These are phyloP conservation scores for Evansstolkia leycettana DNA, from an alignment of 495 filamentous ascomycete species.

Conservation along the genomic window DNA sequence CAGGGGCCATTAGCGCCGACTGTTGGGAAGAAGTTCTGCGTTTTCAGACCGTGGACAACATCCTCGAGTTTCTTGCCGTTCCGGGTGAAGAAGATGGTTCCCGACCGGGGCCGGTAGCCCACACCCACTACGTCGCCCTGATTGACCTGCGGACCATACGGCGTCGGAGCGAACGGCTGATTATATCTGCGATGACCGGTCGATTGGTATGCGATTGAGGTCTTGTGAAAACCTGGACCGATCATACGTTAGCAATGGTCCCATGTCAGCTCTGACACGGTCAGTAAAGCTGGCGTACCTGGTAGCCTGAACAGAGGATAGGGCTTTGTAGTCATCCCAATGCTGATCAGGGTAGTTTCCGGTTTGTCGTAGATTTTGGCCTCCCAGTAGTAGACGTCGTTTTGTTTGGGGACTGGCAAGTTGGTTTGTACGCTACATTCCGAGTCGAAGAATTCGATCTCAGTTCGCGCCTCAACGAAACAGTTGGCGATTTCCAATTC, in stretches of 20 bases:
- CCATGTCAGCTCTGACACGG: neutral
- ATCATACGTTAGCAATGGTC: slow-evolving; percentile 9
- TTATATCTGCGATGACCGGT: slow-evolving; percentile 78
- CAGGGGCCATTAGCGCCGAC: slow-evolving; percentile 90
- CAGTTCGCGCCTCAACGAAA: slow-evolving; percentile 90
- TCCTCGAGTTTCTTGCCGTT: slow-evolving; percentile 97
- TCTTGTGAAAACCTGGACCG: slow-evolving; percentile 69
- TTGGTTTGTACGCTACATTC: slow-evolving; percentile 98
- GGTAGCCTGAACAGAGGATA: slow-evolving; percentile 92
- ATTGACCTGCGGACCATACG: slow-evolving; percentile 70
- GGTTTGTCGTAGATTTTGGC: slow-evolving; percentile 98
- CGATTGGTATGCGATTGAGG: slow-evolving; percentile 82
- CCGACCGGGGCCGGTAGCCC: slow-evolving; percentile 87
- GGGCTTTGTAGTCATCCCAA: slow-evolving; percentile 91
- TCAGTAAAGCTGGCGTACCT: slow-evolving; percentile 41
- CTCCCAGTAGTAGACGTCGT: slow-evolving; percentile 99
- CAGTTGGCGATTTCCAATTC: slow-evolving; percentile 98
- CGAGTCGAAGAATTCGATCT: slow-evolving; percentile 97
- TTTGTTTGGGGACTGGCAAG: slow-evolving; percentile 92
- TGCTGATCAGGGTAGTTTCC: slow-evolving; percentile 68
- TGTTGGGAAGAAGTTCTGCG: slow-evolving; percentile 93
- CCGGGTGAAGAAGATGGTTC: slow-evolving; percentile 93
- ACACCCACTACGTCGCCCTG: slow-evolving; percentile 96
- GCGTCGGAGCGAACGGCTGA: slow-evolving; percentile 69
- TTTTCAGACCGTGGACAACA: slow-evolving; percentile 81